Percentiles rank a stretch among this genome's conserved stretches.
Conservation (phyloP, 1,139 yeast genomes). For the Candida pseudoviswanathii region DNA sequence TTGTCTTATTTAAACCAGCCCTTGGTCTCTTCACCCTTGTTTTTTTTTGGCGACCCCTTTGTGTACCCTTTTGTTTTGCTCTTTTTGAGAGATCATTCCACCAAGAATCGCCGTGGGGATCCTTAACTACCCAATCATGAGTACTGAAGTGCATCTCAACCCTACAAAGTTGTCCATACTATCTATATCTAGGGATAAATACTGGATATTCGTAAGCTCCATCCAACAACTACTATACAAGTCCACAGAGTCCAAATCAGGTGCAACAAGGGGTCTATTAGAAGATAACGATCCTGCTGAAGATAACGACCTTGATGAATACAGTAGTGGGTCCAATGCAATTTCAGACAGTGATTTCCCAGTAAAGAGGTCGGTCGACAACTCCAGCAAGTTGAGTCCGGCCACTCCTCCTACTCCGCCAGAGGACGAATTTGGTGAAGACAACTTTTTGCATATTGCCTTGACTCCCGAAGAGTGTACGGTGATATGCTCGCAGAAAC, state of each 20-base stretch:
- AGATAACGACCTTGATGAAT: conserved; percentile 19
- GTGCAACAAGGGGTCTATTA: conserved; percentile 12
- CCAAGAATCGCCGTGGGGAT: not conserved
- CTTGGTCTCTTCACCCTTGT: not conserved
- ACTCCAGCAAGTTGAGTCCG: conserved; percentile 22
- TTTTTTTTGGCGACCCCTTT: not conserved
- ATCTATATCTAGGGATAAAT: conserved; percentile 49
- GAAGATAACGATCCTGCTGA: conserved; percentile 22
- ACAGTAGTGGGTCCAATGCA: conserved; percentile 5
- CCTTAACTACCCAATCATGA: conserved; percentile 17
- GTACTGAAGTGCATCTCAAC: conserved; percentile 47
- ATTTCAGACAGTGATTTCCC: conserved; percentile 19
- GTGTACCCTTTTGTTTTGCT: not conserved
- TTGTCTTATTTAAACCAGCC: not conserved
- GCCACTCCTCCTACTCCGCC: conserved; percentile 2
- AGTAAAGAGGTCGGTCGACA: conserved; percentile 20
- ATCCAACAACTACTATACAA: conserved; percentile 41
- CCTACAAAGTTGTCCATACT: conserved; percentile 47
- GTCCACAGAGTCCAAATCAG: conserved; percentile 18
- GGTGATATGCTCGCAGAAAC: conserved; percentile 46
- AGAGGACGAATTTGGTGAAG: conserved; percentile 26
- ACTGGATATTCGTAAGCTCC: conserved; percentile 54
- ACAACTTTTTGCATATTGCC: conserved; percentile 53
- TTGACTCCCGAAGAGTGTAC: conserved; percentile 61
- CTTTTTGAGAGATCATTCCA: not conserved